Evolutionary conservation across 768 basidiomycete species (phyloP).

Genomic region (Boletus sensibilis): DNA sequence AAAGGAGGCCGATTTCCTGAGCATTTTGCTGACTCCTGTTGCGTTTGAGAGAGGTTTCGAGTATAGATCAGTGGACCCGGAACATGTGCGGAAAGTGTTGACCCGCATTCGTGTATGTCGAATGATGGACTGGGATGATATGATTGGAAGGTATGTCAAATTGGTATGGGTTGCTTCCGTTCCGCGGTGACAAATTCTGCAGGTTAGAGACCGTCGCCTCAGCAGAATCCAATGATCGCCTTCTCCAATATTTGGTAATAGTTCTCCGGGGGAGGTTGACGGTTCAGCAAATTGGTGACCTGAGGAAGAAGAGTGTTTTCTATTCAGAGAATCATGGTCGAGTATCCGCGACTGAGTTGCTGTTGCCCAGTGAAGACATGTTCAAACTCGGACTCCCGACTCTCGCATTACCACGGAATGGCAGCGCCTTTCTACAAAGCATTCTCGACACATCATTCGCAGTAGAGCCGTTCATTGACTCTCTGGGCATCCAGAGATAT

Average conservation of each 20-base stretch:
- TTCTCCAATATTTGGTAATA: constrained; percentile 63
- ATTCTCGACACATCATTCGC: not conserved
- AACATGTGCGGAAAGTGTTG: constrained; percentile 8
- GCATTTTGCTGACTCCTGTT: not conserved
- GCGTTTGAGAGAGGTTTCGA: not conserved
- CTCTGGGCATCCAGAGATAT: not conserved
- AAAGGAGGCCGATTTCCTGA: not conserved
- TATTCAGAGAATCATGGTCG: constrained; percentile 1
- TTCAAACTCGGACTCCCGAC: constrained; percentile 72
- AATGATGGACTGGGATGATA: constrained; percentile 27
- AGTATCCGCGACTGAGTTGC: constrained; percentile 49
- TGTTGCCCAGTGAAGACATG: constrained; percentile 73
- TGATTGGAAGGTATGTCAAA: constrained; percentile 25
- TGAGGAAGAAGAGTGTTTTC: constrained; percentile 7
- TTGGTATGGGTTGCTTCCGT: constrained; percentile 43
- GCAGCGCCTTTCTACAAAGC: not conserved
- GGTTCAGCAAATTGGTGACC: not conserved
- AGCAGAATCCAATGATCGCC: constrained; percentile 12
- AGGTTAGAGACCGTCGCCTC: constrained; percentile 13
- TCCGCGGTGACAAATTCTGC: not conserved
- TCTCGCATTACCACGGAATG: constrained; percentile 39
- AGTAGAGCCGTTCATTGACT: not conserved
- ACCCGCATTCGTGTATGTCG: constrained; percentile 30
- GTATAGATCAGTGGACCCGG: not conserved
- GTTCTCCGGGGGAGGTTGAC: constrained; percentile 36